Evolutionary conservation across 148 eudicot genomes (phyloP).

Genomic region (Heliosperma pusillum): DNA sequence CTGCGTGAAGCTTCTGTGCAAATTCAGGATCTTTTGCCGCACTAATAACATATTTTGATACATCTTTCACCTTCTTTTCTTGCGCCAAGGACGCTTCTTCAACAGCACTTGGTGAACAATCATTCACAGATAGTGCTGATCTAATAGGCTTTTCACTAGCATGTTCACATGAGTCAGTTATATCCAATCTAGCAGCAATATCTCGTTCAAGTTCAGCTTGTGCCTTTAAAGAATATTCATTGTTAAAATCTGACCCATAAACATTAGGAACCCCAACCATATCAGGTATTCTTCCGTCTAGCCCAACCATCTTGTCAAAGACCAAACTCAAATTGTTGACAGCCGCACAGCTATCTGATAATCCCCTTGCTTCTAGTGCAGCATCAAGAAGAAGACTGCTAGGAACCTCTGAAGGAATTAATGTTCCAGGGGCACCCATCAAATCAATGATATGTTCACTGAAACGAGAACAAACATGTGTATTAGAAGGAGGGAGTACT

Average conservation of each 20-base stretch:
- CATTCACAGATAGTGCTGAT: slow-evolving; percentile 34
- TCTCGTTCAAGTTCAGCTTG: slow-evolving; percentile 30
- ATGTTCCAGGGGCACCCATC: slow-evolving; percentile 96
- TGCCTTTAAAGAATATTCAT: slow-evolving; percentile 24
- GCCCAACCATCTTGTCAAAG: slow-evolving; percentile 37
- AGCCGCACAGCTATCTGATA: slow-evolving; percentile 39
- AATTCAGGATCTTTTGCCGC: slow-evolving; percentile 80
- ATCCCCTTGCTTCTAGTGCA: slow-evolving; percentile 46
- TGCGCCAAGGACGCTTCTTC: slow-evolving; percentile 50
- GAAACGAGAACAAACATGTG: slow-evolving; percentile 30
- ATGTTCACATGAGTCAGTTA: slow-evolving; percentile 36
- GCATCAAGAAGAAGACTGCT: slow-evolving; percentile 56
- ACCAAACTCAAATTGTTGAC: slow-evolving; percentile 36
- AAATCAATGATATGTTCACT: slow-evolving; percentile 94
- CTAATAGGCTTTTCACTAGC: slow-evolving; percentile 39
- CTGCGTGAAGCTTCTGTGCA: slow-evolving; percentile 68
- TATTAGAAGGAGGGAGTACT: slow-evolving; percentile 4
- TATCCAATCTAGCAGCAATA: slow-evolving; percentile 29
- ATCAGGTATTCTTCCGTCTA: slow-evolving; percentile 32
- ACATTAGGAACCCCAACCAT: slow-evolving; percentile 31
- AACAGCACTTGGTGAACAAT: slow-evolving; percentile 28
- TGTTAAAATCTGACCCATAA: slow-evolving; percentile 32
- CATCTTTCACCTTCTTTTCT: slow-evolving; percentile 61
- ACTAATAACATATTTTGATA: slow-evolving; percentile 64
- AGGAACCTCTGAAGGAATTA: slow-evolving; percentile 94